phyloP scores from a whole-genome alignment of 208 protist species.

The Trypanosoma theileri region DNA sequence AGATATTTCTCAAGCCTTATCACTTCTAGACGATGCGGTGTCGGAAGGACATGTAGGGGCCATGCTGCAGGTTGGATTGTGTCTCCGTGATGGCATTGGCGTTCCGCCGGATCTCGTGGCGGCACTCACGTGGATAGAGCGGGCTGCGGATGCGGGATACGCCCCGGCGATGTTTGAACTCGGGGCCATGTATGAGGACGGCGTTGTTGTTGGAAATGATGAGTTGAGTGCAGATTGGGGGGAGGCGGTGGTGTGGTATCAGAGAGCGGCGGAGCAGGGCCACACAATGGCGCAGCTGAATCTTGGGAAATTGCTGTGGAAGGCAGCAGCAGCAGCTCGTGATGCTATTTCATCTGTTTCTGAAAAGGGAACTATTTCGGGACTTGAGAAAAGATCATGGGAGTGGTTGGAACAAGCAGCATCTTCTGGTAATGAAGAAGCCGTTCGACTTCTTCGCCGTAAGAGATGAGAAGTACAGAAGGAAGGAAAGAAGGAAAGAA shows the following conservation, averaged over 20 bases:
- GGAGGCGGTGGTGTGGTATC: conserved; percentile 70
- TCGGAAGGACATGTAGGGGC: conserved; percentile 49
- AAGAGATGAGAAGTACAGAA: conserved; percentile 10
- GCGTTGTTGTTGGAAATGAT: conserved; percentile 7
- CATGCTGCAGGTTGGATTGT: conserved; percentile 64
- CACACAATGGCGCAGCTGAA: conserved; percentile 73
- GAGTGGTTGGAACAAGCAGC: conserved; percentile 67
- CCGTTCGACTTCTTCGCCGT: conserved; percentile 45
- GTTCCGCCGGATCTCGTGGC: conserved; percentile 43
- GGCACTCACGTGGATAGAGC: conserved; percentile 61
- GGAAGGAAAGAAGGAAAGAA: background rate
- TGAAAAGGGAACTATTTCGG: conserved; percentile 14
- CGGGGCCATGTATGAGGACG: conserved; percentile 65
- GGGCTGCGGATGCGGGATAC: conserved; percentile 59
- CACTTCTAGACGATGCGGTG: conserved; percentile 55
- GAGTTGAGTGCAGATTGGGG: conserved; percentile 67
- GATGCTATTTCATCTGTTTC: background rate
- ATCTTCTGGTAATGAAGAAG: conserved; percentile 55
- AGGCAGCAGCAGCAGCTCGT: conserved; percentile 37
- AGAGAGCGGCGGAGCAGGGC: conserved; percentile 45
- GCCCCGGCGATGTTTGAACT: conserved; percentile 83
- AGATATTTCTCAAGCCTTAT: conserved; percentile 23
- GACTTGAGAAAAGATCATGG: conserved; percentile 33
- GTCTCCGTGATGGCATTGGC: conserved; percentile 62
- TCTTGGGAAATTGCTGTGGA: conserved; percentile 71